Conservation (phyloP, 2,329 filamentous ascomycete species). For the Alternaria brassicicola region DNA sequence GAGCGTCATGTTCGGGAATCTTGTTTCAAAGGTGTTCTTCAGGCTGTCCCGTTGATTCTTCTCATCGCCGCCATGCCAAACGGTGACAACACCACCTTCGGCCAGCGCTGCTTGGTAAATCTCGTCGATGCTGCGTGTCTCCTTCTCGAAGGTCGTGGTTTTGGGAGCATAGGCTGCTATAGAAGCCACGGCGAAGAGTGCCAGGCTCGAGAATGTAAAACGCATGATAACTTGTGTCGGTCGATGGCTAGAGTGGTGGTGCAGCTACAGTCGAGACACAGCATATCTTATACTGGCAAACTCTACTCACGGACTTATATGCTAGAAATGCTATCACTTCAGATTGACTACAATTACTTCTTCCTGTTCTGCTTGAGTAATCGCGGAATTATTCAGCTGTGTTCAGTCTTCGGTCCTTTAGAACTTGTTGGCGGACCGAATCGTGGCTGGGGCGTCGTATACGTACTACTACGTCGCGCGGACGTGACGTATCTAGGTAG, state of each 20-base stretch:
- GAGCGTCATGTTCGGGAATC: slow-evolving; percentile 59
- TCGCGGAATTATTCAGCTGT: not conserved
- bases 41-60: slow-evolving; percentile 48
- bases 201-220: not conserved
- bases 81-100: slow-evolving; percentile 55
- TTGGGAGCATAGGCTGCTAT: not conserved
- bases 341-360: not conserved
- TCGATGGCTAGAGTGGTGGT: not conserved
- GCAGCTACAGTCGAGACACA: not conserved
- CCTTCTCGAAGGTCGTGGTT: slow-evolving; percentile 20
- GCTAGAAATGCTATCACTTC: not conserved
- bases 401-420: not conserved
- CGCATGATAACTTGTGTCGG: slow-evolving; percentile 2
- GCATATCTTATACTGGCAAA: not conserved
- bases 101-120: slow-evolving; percentile 58
- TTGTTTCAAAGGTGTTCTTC: slow-evolving; percentile 54
- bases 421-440: not conserved
- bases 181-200: slow-evolving; percentile 1
- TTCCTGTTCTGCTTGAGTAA: not conserved
- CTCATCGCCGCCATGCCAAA: slow-evolving; percentile 60
- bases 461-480: not conserved
- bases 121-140: slow-evolving; percentile 57
- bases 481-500: not conserved
- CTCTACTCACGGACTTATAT: not conserved
- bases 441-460: not conserved